phyloP scores from a whole-genome alignment of 2,329 filamentous ascomycete species.

The Diplodia scrobiculata region DNA sequence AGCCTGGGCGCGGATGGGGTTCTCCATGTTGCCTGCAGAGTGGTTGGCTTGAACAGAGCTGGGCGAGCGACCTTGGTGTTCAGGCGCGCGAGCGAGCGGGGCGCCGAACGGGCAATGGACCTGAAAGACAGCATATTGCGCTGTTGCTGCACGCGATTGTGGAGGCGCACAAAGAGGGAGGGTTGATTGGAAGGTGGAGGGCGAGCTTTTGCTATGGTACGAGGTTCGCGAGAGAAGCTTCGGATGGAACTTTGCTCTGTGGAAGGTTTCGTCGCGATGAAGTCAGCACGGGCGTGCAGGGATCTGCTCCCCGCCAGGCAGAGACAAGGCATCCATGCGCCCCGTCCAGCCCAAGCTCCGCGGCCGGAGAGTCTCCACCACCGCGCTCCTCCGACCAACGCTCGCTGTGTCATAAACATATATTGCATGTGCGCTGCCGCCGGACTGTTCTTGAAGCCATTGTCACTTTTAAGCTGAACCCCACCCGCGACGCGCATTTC shows the following conservation, averaged over 20 bases:
- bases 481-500: not conserved
- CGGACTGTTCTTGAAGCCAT: not conserved
- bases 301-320: slow-evolving; percentile 1
- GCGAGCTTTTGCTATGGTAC: not conserved
- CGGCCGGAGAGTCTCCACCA: slow-evolving; percentile 19
- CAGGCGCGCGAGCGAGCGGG: slow-evolving; percentile 48
- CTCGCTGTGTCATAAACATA: slow-evolving; percentile 1
- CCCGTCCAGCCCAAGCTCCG: slow-evolving; percentile 8
- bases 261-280: slow-evolving; percentile 25
- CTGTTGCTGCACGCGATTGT: slow-evolving; percentile 26
- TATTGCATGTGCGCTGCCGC: slow-evolving; percentile 1
- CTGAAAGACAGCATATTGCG: slow-evolving; percentile 51
- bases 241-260: slow-evolving; percentile 13
- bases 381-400: slow-evolving; percentile 3
- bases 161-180: slow-evolving; percentile 20
- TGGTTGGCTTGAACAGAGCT: slow-evolving; percentile 38
- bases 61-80: slow-evolving; percentile 45
- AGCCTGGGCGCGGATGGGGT: slow-evolving; percentile 39
- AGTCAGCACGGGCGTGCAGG: slow-evolving; percentile 14
- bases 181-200: not conserved
- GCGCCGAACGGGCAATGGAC: slow-evolving; percentile 49
- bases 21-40: slow-evolving; percentile 42
- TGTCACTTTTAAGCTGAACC: not conserved
- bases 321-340: not conserved
- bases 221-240: not conserved